Percentiles rank a stretch among this genome's conserved stretches.
phyloP scores from a whole-genome alignment of 805 yeast genomes.

The Metschnikowia continentalis region DNA sequence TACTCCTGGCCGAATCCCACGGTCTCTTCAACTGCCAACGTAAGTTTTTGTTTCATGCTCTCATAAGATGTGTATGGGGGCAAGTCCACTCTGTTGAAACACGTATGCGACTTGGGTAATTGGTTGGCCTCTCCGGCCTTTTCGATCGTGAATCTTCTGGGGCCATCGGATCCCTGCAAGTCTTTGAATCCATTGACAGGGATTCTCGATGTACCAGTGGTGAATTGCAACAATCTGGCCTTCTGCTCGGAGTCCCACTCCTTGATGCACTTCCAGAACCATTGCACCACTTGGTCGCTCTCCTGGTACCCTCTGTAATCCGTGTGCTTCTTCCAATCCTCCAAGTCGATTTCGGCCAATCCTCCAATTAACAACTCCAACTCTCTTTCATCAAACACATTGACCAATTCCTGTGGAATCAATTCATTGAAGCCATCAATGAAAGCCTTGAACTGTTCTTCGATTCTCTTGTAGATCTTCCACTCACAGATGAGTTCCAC shows the following conservation, averaged over 20 bases:
- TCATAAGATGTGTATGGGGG: conserved; percentile 90
- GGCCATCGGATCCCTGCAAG: conserved; percentile 98
- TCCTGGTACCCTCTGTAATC: conserved; percentile 98
- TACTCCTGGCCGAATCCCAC: conserved; percentile 98
- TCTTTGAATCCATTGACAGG: conserved; percentile 99
- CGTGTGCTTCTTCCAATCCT: conserved; percentile 98
- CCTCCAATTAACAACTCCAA: conserved; percentile 96
- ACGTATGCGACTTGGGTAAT: conserved; percentile 95
- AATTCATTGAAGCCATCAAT: conserved; percentile 96
- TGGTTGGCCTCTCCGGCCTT: conserved; percentile 94
- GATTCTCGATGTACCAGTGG: conserved; percentile 98
- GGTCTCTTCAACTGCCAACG: conserved; percentile 97
- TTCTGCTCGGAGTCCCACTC: conserved; percentile 97
- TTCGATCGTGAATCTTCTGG: conserved; percentile 97
- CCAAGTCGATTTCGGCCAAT: conserved; percentile 94
- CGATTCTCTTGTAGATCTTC: conserved; percentile 90
- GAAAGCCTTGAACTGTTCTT: conserved; percentile 93
- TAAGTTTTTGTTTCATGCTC: conserved; percentile 79
- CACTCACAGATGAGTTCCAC: conserved; percentile 94
- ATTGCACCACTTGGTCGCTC: conserved; percentile 91
- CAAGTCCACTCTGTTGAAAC: conserved; percentile 97
- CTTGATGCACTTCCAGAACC: conserved; percentile 96
- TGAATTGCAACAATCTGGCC: conserved; percentile 91
- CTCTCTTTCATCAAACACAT: conserved; percentile 97
- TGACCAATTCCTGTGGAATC: conserved; percentile 93